These are phyloP conservation scores for Fusarium nodosum DNA, from an alignment of 2,329 filamentous ascomycete genomes.

Conservation along the genomic window DNA sequence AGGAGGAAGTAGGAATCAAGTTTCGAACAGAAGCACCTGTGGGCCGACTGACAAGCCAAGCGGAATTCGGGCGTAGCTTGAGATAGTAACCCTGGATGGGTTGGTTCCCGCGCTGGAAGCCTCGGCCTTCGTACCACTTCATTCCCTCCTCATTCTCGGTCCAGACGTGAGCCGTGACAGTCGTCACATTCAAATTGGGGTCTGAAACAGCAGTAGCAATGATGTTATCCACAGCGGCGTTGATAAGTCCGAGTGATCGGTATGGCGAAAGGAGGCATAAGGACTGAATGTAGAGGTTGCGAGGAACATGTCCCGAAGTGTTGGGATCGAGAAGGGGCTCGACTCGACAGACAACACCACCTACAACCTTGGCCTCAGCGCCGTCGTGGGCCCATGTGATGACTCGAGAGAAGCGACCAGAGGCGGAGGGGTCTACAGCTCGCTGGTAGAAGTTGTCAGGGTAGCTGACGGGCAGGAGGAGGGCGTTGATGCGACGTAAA, in stretches of 20 bases:
- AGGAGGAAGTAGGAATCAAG: slow-evolving; percentile 42
- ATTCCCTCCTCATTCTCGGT: slow-evolving; percentile 74
- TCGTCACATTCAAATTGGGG: slow-evolving; percentile 56
- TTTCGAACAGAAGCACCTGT: slow-evolving; percentile 52
- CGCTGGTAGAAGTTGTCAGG: slow-evolving; percentile 73
- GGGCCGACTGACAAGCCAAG: slow-evolving; percentile 69
- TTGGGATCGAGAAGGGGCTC: slow-evolving; percentile 57
- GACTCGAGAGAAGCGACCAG: slow-evolving; percentile 70
- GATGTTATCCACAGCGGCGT: slow-evolving; percentile 68
- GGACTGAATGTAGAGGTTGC: slow-evolving; percentile 74
- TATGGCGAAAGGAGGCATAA: slow-evolving; percentile 74
- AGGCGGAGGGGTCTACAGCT: slow-evolving; percentile 63
- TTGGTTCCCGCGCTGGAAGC: slow-evolving; percentile 65
- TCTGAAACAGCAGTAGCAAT: slow-evolving; percentile 56
- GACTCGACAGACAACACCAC: slow-evolving; percentile 73
- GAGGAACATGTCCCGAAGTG: slow-evolving; percentile 42
- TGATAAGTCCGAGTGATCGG: slow-evolving; percentile 69
- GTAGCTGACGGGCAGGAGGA: slow-evolving; percentile 74
- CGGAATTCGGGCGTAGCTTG: slow-evolving; percentile 71
- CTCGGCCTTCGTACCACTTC: slow-evolving; percentile 71
- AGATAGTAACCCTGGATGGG: slow-evolving; percentile 72
- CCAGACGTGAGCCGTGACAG: slow-evolving; percentile 77
- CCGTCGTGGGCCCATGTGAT: slow-evolving; percentile 68
- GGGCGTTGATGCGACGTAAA: slow-evolving; percentile 73
- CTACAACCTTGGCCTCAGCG: slow-evolving; percentile 66